A percentile compares a stretch with the other conserved stretches of the same genome.
These are phyloP conservation scores for Coemansia sp. DNA, from an alignment of 192 early-diverging fungal species.

Conservation along the genomic window DNA sequence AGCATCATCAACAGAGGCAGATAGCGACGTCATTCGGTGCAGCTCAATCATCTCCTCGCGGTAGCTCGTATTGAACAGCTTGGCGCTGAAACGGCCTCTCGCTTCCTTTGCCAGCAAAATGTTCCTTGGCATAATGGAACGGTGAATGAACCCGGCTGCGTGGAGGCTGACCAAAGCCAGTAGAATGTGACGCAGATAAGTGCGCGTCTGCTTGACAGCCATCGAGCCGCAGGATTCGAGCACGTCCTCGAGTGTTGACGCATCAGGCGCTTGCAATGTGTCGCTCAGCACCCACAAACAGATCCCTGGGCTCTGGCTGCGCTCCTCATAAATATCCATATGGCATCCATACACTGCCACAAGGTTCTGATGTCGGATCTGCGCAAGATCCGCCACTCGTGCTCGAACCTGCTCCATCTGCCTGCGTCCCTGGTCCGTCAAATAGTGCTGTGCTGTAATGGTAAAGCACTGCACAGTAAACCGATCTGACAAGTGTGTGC, in stretches of 20 bases:
- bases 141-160: constrained; percentile 64
- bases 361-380: constrained; percentile 61
- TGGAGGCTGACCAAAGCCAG: constrained; percentile 65
- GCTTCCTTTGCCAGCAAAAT: constrained; percentile 38
- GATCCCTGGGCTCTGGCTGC: constrained; percentile 18
- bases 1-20: constrained; percentile 20
- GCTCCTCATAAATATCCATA: constrained; percentile 42
- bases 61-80: constrained; percentile 66
- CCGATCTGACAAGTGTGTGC: constrained; percentile 34
- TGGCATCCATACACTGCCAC: constrained; percentile 60
- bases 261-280: constrained; percentile 31
- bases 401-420: constrained; percentile 60
- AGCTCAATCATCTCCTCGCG: constrained; percentile 59
- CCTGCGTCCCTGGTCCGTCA: constrained; percentile 35
- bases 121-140: constrained; percentile 45
- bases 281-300: constrained; percentile 41
- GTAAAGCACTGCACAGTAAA: constrained; percentile 48
- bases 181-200: constrained; percentile 68
- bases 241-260: constrained; percentile 60
- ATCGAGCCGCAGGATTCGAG: constrained; percentile 65
- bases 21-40: constrained; percentile 45
- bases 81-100: constrained; percentile 44
- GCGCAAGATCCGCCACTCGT: constrained; percentile 30
- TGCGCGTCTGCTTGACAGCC: constrained; percentile 55
- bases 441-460: constrained; percentile 28